A percentile compares a stretch with the other conserved stretches of the same genome.
phyloP scores from a whole-genome alignment of 257 asterid genomes.

The Petrea volubilis region DNA sequence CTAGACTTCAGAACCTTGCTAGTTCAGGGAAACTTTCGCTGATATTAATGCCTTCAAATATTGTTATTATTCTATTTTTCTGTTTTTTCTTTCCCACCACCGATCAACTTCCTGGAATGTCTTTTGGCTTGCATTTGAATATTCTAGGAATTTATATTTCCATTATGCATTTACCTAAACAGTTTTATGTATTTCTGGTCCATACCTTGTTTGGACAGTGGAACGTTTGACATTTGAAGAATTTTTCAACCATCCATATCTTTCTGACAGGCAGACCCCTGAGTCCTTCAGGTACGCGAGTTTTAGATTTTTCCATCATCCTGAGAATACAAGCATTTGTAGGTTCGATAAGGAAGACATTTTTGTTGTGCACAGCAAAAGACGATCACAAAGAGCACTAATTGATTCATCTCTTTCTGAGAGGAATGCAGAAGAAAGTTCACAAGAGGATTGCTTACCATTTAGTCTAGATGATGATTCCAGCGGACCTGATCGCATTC shows the following conservation, averaged over 20 bases:
- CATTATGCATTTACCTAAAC: neutral
- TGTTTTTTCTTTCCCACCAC: neutral
- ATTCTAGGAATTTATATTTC: neutral
- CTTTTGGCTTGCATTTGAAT: slow-evolving; percentile 17
- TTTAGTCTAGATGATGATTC: slow-evolving; percentile 75
- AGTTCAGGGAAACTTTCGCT: neutral
- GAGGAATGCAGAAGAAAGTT: slow-evolving; percentile 48
- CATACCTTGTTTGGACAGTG: slow-evolving; percentile 46
- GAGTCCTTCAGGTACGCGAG: slow-evolving; percentile 53
- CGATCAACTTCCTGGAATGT: too few species aligned
- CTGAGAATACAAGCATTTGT: slow-evolving; percentile 16
- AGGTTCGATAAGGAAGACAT: slow-evolving; percentile 11
- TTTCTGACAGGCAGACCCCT: slow-evolving; percentile 55
- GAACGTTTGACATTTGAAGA: slow-evolving; percentile 96
- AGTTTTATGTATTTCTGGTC: slow-evolving; percentile 13
- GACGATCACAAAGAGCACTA: slow-evolving; percentile 45
- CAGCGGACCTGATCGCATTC: slow-evolving; percentile 54
- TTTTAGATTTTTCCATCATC: slow-evolving; percentile 21
- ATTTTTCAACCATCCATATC: slow-evolving; percentile 91
- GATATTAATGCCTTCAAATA: slow-evolving; percentile 9
- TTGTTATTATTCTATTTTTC: neutral
- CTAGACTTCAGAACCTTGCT: slow-evolving; percentile 3
- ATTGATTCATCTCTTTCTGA: slow-evolving; percentile 52
- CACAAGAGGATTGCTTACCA: slow-evolving; percentile 83
- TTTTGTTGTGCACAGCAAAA: slow-evolving; percentile 42